Evolutionary conservation across 169 alveolate species (phyloP).

Genomic region (Amoebophrya sp.): DNA sequence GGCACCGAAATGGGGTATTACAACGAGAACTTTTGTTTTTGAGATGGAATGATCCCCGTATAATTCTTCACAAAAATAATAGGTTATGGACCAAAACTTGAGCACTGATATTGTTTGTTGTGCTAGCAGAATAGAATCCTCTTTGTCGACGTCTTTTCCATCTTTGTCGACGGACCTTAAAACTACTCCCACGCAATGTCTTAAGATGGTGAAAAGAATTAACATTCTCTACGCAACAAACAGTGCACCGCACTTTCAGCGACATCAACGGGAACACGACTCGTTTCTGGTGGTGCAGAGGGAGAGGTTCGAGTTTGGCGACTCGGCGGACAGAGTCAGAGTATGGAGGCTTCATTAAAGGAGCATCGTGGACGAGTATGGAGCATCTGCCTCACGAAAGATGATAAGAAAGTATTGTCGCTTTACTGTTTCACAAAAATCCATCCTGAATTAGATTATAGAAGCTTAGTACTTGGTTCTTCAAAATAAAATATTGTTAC

Average conservation of each 20-base stretch:
- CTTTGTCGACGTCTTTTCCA: no score
- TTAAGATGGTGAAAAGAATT: no score
- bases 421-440: not conserved
- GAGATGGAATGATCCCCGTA: no score
- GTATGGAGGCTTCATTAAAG: conserved; percentile 74
- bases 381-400: conserved; percentile 54
- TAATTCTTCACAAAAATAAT: no score
- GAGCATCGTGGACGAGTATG: conserved; percentile 78
- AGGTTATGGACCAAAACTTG: no score
- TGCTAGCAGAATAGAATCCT: no score
- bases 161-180: no score
- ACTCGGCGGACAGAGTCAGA: conserved; percentile 67
- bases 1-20: conserved; percentile 80
- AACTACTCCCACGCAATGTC: no score
- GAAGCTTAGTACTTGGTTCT: not conserved
- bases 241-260: not conserved
- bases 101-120: no score
- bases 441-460: not conserved
- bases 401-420: conserved; percentile 40
- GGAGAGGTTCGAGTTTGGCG: conserved; percentile 88
- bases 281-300: conserved; percentile 68
- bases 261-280: conserved; percentile 42
- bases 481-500: no score
- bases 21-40: no score
- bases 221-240: no score